Conservation (phyloP, 192 early-diverging fungal species). For the Spizellomyces punctatus region DNA sequence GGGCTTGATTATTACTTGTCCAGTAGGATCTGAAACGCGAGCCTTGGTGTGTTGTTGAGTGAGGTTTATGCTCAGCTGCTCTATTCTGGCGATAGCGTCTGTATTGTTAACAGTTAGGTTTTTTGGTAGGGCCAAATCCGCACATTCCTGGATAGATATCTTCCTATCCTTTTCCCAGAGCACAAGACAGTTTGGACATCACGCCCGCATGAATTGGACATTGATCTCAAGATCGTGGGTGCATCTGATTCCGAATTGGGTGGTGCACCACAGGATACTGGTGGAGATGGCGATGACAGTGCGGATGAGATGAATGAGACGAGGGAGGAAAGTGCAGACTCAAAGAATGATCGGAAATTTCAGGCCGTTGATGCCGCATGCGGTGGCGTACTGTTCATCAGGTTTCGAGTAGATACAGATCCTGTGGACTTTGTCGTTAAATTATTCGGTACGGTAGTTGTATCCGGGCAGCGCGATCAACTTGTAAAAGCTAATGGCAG, state of each 20-base stretch:
- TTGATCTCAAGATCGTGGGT: slow-evolving; percentile 33
- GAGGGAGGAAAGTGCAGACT: background rate
- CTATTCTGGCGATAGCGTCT: too few species aligned
- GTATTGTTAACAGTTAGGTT: background rate
- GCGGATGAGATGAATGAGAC: background rate
- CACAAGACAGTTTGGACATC: slow-evolving; percentile 15
- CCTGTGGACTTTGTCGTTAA: slow-evolving; percentile 44
- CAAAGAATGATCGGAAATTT: slow-evolving; percentile 32
- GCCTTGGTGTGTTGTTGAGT: slow-evolving; percentile 20
- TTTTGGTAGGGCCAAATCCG: slow-evolving; percentile 35
- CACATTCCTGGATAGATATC: slow-evolving; percentile 22
- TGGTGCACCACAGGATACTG: background rate
- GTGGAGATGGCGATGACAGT: background rate
- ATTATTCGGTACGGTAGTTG: slow-evolving; percentile 42
- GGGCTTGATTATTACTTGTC: slow-evolving; percentile 30
- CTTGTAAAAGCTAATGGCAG: background rate
- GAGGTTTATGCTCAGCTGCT: too few species aligned
- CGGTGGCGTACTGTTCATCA: slow-evolving; percentile 47
- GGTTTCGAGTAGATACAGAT: slow-evolving; percentile 46
- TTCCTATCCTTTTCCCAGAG: slow-evolving; percentile 31
- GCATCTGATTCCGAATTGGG: background rate
- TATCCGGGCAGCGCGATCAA: background rate
- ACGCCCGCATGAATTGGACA: slow-evolving; percentile 14
- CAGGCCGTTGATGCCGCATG: slow-evolving; percentile 56
- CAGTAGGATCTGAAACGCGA: slow-evolving; percentile 30